These are phyloP conservation scores for Trametes polyzona DNA, from an alignment of 1,284 basidiomycete genomes.

Conservation along the genomic window DNA sequence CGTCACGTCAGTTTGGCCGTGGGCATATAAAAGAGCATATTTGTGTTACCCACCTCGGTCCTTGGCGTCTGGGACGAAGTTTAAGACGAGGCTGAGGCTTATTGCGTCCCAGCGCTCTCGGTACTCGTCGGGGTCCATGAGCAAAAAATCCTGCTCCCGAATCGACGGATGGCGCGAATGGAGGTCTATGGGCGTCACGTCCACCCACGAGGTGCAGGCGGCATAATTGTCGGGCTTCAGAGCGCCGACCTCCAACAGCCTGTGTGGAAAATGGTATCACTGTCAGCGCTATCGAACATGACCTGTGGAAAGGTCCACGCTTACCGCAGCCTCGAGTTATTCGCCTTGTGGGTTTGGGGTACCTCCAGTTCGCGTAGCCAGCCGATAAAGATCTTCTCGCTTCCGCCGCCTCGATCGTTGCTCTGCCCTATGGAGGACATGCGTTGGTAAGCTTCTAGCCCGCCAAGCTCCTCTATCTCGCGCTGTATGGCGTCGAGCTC, in stretches of 20 bases:
- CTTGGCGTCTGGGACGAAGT: conserved; percentile 79
- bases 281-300: neutral
- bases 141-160: conserved; percentile 79
- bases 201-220: conserved; percentile 69
- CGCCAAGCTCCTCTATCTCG: conserved; percentile 72
- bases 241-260: conserved; percentile 86
- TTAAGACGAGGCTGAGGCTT: conserved; percentile 85
- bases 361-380: conserved; percentile 70
- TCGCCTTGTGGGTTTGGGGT: conserved; percentile 34
- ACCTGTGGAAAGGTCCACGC: neutral
- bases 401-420: conserved; percentile 81
- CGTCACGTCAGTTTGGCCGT: too few species aligned
- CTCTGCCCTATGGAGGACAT: conserved; percentile 84
- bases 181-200: conserved; percentile 77
- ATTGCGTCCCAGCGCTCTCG: conserved; percentile 71
- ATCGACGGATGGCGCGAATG: conserved; percentile 81
- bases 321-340: conserved; percentile 45
- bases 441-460: conserved; percentile 76
- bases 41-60: conserved; percentile 68
- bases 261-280: conserved; percentile 33
- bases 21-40: too few species aligned
- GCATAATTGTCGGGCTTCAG: conserved; percentile 82
- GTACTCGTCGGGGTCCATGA: conserved; percentile 54
- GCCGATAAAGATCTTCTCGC: conserved; percentile 73
- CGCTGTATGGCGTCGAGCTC: conserved; percentile 55